These are phyloP conservation scores for Marvania coccoides DNA, from an alignment of 139 green algal species.

Conservation along the genomic window DNA sequence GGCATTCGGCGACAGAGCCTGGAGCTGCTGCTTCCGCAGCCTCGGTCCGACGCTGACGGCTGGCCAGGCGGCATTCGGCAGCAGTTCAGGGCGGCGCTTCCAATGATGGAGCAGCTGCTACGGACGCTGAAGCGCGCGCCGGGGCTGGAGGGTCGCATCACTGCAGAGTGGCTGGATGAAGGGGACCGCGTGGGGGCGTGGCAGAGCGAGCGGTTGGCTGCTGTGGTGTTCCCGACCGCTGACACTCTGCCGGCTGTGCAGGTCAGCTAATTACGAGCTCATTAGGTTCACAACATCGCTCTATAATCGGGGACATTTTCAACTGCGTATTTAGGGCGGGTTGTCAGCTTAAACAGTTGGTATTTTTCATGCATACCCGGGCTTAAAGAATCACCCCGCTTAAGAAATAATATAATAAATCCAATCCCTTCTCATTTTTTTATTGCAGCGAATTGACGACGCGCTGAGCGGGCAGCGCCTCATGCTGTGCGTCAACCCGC, in stretches of 20 bases:
- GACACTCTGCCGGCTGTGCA: conserved; percentile 31
- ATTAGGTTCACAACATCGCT: too few species aligned
- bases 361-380: too few species aligned
- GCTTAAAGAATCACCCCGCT: too few species aligned
- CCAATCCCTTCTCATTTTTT: too few species aligned
- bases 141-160: conserved; percentile 29
- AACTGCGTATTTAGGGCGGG: too few species aligned
- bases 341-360: too few species aligned
- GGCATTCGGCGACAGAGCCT: conserved; percentile 52
- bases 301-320: too few species aligned
- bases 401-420: too few species aligned
- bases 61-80: conserved; percentile 80
- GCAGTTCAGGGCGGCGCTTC: conserved; percentile 63
- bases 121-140: conserved; percentile 50
- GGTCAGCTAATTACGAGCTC: too few species aligned
- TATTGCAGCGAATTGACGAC: conserved; percentile 23
- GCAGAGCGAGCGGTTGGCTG: conserved; percentile 38
- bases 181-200: conserved; percentile 45
- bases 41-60: conserved; percentile 8
- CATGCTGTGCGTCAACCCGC: conserved; percentile 72
- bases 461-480: conserved; percentile 32
- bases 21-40: conserved; percentile 70
- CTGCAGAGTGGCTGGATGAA: conserved; percentile 39
- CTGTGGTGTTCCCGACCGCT: conserved; percentile 41
- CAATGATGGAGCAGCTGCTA: conserved; percentile 69